Evolutionary conservation across 2,329 filamentous ascomycete genomes (phyloP), one percentile per base, ranked within the genome.

Genomic region (Dactylonectria macrodidyma): DNA sequence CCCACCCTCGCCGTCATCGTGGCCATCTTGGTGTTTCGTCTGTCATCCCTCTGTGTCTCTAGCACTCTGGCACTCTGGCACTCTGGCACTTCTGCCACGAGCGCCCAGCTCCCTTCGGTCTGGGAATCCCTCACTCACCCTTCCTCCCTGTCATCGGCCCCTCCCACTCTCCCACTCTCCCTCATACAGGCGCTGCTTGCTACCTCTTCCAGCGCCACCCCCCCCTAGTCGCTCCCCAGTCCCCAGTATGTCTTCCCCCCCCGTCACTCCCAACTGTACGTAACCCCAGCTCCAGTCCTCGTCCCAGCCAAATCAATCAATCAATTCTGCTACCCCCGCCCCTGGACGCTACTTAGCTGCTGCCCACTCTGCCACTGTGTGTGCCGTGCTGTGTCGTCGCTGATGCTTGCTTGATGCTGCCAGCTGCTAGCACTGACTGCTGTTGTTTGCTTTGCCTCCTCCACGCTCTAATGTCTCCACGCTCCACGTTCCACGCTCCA

Each of bases 191-290:
- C 26, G 24, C 48, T 51, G 24, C 12, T 8, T 26, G 30, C 24
- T 19, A 26, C 22, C 8, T 51, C 24, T 30, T 26, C 38, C 33
- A 33, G 44, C 16, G 11, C 30, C 34, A 71, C 72, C 61, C 71
- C 71, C 60, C 71, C 71, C 72, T 62, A 38, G 55, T 54, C 62
- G n/a, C 70, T 54, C 72, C 71, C 72, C 70, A 71, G 70, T 73
- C 70, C 70, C 72, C 72, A 74, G 72, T 74, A 64, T 58, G 61
- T 61, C 54, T 41, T 46, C 19, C 54, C 62, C 56, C 62, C 62
- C 62, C 55, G 62, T 66, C 63, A n/a, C 63, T 62, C 52, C 56
- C 63, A 66, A 62, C 58, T 61, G 57, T 66, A 66, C 63, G 63
- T 66, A 66, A 72, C 72, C 70, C 72, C 70, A 68, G 72, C 69